phyloP scores from a whole-genome alignment of 805 yeast genomes.

The Wickerhamiella alocasiicola region DNA sequence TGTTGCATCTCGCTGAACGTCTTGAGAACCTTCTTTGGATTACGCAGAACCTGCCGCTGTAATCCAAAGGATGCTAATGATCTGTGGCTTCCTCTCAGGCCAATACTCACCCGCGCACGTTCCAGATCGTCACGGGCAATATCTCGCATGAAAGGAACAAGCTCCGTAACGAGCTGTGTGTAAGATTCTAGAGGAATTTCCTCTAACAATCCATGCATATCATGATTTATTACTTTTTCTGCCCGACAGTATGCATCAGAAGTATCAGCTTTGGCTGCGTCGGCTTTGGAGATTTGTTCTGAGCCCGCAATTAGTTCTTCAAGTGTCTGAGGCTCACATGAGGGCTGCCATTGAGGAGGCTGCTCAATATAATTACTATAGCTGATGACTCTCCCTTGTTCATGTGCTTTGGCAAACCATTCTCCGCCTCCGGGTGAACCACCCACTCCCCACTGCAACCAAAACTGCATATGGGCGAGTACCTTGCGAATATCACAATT shows the following conservation, averaged over 20 bases:
- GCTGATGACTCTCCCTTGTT: constrained; percentile 20
- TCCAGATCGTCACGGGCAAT: constrained; percentile 24
- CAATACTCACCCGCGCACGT: constrained; percentile 4
- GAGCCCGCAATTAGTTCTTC: background rate
- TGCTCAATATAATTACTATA: constrained; percentile 15
- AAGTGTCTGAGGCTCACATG: constrained; percentile 9
- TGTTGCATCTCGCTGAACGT: background rate
- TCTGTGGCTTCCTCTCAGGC: constrained; percentile 16
- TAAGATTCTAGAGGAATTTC: constrained; percentile 9
- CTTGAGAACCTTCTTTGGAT: constrained; percentile 2
- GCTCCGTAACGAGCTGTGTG: constrained; percentile 13
- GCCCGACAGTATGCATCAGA: background rate
- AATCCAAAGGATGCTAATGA: constrained; percentile 20
- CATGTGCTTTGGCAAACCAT: constrained; percentile 23
- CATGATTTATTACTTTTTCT: background rate
- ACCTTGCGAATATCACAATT: constrained; percentile 24
- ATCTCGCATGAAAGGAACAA: constrained; percentile 23
- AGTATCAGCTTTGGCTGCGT: background rate
- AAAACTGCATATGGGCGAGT: constrained; percentile 25
- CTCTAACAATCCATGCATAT: background rate
- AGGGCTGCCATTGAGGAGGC: constrained; percentile 4
- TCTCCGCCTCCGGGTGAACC: constrained; percentile 25
- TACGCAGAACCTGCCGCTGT: background rate
- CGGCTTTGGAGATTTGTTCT: background rate
- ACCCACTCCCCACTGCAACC: constrained; percentile 29